Evolutionary conservation across 108 stramenopile species (phyloP), one percentile per base, ranked within the genome.

Genomic region (Skeletonema tropicum): DNA sequence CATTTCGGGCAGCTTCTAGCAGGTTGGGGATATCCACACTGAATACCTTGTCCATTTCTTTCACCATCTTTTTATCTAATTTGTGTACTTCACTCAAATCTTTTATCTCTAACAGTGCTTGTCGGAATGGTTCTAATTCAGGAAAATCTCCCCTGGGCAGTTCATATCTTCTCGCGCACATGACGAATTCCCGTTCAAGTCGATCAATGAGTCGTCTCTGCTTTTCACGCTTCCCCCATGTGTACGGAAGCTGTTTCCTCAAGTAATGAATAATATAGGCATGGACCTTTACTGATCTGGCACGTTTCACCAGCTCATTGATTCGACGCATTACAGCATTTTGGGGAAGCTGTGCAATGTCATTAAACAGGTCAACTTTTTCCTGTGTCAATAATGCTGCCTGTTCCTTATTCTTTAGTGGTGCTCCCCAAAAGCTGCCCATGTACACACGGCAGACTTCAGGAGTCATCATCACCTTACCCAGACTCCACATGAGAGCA

Each of bases 401-500:
- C 61, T 95, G 92, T 30, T 96, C 96, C 38, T 83, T 88, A 68
- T 94, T 88, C 65, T 91, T 83, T 6, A 93, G 82, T 0, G 92
- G 91, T 46, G 85, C 85, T 35, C 98, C 98, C 98, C 98, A 98
- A 76, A 99, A 99, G 64, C 87, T 89, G 31, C 99, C 98, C 75
- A 99, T 85, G 82, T 98, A 99, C 0, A 99, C 99, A 29, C 99
- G 93, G 39, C 94, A 93, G n/a, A 99, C 98, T 79, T 99, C 99
- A 1, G 99, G 98, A 8, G 97, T 98, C 52, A 93, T 88, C 86
- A 98, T 90, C 0, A 98, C 97, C 76, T 98, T 99, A 2, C 99
- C 98, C 60, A 97, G 64, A 36, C 85, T 87, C 96, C 96, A 97
- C 96, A 97, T 97, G 31, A 97, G 77, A 15, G 96, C 92, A 8